Conservation (phyloP, 345 rosid species). For the Kernera saxatilis region DNA sequence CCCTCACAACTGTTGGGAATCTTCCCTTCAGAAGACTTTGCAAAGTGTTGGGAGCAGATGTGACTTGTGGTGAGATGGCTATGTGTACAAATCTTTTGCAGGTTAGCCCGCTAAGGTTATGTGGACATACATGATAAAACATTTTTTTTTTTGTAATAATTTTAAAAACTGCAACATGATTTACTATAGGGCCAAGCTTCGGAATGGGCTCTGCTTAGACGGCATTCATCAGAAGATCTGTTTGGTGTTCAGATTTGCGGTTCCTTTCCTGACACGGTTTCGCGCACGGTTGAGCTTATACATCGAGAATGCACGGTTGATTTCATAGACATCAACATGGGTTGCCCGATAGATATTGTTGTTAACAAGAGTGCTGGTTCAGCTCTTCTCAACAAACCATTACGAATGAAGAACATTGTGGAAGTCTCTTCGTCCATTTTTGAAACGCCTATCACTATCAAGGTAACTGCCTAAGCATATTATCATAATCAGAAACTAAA, state of each 20-base stretch:
- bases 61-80: conserved; percentile 99
- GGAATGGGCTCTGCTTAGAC: conserved; percentile 95
- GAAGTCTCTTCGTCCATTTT: conserved; percentile 66
- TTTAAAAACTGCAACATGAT: conserved; percentile 1
- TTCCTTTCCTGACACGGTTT: conserved; percentile 63
- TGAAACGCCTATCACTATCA: conserved; percentile 76
- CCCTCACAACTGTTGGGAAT: conserved; percentile 93
- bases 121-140: neutral
- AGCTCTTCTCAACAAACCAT: conserved; percentile 71
- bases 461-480: conserved; percentile 43
- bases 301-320: conserved; percentile 72
- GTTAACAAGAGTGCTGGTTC: conserved; percentile 96
- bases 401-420: conserved; percentile 72
- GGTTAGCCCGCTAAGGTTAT: conserved; percentile 36
- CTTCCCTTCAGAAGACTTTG: conserved; percentile 96
- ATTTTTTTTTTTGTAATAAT: neutral
- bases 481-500: neutral
- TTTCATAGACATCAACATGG: conserved; percentile 97
- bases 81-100: conserved; percentile 94
- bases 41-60: conserved; percentile 84
- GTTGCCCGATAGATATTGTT: conserved; percentile 91
- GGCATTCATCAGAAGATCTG: conserved; percentile 83
- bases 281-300: conserved; percentile 78
- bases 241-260: conserved; percentile 98
- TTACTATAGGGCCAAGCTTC: conserved; percentile 86